Evolutionary conservation across 2,329 filamentous ascomycete genomes (phyloP), one percentile per base, ranked within the genome.

Genomic region (Exophiala xenobiotica): DNA sequence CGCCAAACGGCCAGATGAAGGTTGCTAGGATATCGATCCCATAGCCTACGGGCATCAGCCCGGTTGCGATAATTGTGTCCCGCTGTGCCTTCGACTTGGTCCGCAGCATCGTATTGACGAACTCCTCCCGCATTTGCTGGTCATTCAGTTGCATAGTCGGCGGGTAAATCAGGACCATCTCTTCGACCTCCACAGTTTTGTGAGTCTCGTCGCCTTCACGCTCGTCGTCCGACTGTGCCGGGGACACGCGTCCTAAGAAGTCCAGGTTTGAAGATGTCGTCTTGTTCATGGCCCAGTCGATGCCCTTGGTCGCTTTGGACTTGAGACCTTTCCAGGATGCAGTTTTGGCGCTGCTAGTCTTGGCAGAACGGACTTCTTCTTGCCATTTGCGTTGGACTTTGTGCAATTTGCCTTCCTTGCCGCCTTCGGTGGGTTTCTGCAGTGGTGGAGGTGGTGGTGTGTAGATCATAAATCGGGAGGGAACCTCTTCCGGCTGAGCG

Each of bases 331-430:
- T 69, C 70, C 70, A 75, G 29, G 65, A 68, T 4, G 65, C 64
- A 1, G 63, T 67, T 37, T 72, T 71, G n/a, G 67, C 69, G 20
- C 69, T 65, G 52, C 61, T 67, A 14, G 68, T 66, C 48, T 74
- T 74, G 2, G 72, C 72, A 29, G 65, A 65, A 4, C 72, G 68
- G 8, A 75, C 69, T 58, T 75, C 71, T 48, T 72, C 67, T 58
- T 74, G 69, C 73, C 72, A 75, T 62, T 71, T 71, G 5, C 73
- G 64, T 58, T 73, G 70, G 16, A 72, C 63, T 53, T 73, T 74
- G 58, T 73, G 72, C 35, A 69, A 52, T 22, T 68, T 68, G 39
- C 56, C 65, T 57, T 75, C 73, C 51, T 73, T 74, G 38, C 70
- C 67, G 35, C 71, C 72, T 26, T 70, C 65, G 12, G 61, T 63